Evolutionary conservation across 2,329 filamentous ascomycete species (phyloP), one percentile per base, ranked within the genome.

Genomic region (Neonectria neomacrospora): DNA sequence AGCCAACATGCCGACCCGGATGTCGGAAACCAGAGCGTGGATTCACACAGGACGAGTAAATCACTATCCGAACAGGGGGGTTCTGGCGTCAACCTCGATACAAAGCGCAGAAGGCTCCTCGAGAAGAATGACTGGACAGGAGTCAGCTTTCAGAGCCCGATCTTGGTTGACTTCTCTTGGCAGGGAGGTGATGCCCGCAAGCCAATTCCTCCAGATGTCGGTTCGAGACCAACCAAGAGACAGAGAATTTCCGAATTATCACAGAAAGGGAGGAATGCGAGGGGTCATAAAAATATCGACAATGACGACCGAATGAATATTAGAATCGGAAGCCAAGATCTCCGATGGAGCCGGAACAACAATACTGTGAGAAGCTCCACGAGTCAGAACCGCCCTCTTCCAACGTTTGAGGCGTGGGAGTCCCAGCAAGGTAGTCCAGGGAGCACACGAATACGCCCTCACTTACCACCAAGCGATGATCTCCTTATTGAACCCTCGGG

Each of bases 111-210:
- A 22, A 70, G 39, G 47, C 63, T 78, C 3, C 60, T 78, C 18
- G 54, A 71, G 10, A 73, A 70, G 44, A 57, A 50, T 11, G 73
- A 77, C 32, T 80, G 77, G 76, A 73, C 71, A 0, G 76, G 78
- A 3, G 62, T 78, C 7, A 63, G 61, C 18, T 53, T 76, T 11
- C 76, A 79, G 48, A 78, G 77, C 51, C 66, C 73, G 9, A 62
- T 76, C 14, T 45, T 63, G 2, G 58, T 71, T 8, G 63, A 71
- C 11, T 72, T 70, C 45, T 59, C 71, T 6, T 63, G 62, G 48
- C 63, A 66, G 22, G 61, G 44, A 22, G 57, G 58, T 16, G 44
- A 12, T 44, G 5, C 14, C 14, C 14, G 28, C 18, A 68, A 45
- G 20, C 10, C 52, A 64, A 30, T n/a, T 18, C 9, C 14, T 61